Percentiles rank a stretch among this genome's conserved stretches.
phyloP scores from a whole-genome alignment of 192 early-diverging fungal species.

The Fimicolochytrium jonesii region DNA sequence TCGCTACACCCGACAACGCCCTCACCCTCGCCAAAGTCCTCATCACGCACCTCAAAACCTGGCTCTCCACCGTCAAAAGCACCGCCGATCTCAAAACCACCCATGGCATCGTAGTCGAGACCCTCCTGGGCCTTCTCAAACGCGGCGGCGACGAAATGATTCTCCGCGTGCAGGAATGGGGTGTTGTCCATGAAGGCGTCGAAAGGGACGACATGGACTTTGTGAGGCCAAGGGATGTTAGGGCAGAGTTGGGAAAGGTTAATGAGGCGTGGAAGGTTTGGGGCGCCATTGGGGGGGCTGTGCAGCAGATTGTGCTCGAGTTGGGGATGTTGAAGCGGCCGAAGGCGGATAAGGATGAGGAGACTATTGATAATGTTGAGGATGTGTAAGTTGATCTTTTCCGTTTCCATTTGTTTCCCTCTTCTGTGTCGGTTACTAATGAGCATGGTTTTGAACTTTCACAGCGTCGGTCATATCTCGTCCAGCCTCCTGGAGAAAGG shows the following conservation, averaged over 20 bases:
- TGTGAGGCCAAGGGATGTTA: neutral
- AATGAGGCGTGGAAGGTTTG: conserved; percentile 35
- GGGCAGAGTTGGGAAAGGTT: conserved; percentile 14
- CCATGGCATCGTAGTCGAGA: conserved; percentile 20
- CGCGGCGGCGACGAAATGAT: conserved; percentile 20
- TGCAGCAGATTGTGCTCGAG: conserved; percentile 26
- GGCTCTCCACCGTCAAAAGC: conserved; percentile 11
- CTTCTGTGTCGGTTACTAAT: neutral
- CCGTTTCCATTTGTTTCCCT: neutral
- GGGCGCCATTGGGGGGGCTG: conserved; percentile 32
- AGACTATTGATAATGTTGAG: conserved; percentile 26
- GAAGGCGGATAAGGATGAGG: conserved; percentile 11
- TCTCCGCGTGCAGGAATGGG: conserved; percentile 7
- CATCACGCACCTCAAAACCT: conserved; percentile 21
- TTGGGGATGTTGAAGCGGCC: conserved; percentile 13
- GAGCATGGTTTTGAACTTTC: too few species aligned
- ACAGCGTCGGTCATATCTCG: conserved; percentile 30
- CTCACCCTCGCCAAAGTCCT: conserved; percentile 25
- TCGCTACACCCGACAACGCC: conserved; percentile 16
- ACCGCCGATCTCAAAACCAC: neutral
- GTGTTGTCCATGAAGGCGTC: conserved; percentile 3
- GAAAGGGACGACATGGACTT: conserved; percentile 16
- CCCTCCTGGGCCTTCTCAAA: neutral
- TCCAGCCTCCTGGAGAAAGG: conserved; percentile 15
- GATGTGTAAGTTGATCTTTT: conserved; percentile 28